Base-by-base conservation (phyloP, 805 yeast genomes). In the Yarrowia sp. region DNA sequence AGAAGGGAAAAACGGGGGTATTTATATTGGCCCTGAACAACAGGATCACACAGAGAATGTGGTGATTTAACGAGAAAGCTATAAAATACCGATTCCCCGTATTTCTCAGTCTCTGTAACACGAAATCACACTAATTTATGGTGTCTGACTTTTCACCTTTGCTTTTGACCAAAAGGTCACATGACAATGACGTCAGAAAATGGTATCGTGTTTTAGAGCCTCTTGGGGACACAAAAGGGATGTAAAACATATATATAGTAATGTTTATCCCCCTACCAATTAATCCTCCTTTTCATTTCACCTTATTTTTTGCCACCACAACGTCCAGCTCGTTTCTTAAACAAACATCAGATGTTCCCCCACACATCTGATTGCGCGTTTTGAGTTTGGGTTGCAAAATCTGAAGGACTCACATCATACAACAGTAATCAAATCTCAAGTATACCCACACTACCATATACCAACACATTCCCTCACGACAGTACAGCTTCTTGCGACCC, bases 331-430 rank as follows among this genome's bases (percentile, higher is more conserved):
- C 28, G 3, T 22, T 21, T n/a, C n/a, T n/a, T 26, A 26, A 5
- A 26, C 30, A 6, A 43, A 12, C 24, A 22, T 24, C 19, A 3
- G 35, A 3, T 11, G 17, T 17, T 51, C 58, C 41, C 58, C 58
- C 58, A 48, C 58, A 51, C 58, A 51, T 51, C 58, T 33, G 58
- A 51, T 51, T 51, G 58, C 58, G 41, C 41, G 58, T 51, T 51
- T 51, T 51, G 24, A 35, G 58, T 51, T 51, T 48, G 54, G 54
- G 54, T 48, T 51, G 58, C 58, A 51, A 51, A 51, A 51, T 51
- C 58, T 51, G 58, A 51, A 51, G 58, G 33, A 41, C 54, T 48
- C 54, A 48, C 58, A 51, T 51, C 58, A 51, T 51, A 51, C 58
- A 51, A n/a, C 32, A 33, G 58, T 32, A 51, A 33, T 48, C 54